Percentiles rank a stretch among this genome's conserved stretches.
phyloP scores from a whole-genome alignment of 2,329 filamentous ascomycete genomes.

The Colletotrichum graminicola region DNA sequence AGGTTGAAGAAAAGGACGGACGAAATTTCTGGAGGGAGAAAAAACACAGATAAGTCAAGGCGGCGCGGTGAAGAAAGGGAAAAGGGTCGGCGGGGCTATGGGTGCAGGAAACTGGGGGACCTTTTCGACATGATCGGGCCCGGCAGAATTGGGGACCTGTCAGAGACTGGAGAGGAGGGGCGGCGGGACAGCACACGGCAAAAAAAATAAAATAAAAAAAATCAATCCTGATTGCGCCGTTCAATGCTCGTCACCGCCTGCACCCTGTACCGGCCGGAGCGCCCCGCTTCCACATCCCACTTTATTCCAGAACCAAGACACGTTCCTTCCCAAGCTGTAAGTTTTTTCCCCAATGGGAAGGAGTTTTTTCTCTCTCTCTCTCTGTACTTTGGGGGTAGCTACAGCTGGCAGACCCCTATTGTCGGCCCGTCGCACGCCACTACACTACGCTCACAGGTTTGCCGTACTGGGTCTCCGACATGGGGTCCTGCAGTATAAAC shows the following conservation, averaged over 20 bases:
- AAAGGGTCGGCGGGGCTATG: constrained; percentile 34
- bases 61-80: constrained; percentile 35
- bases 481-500: neutral
- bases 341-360: constrained; percentile 1
- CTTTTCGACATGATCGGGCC: constrained; percentile 36
- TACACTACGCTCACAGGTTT: neutral
- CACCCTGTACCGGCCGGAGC: constrained; percentile 28
- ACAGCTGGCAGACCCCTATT: constrained; percentile 37
- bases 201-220: constrained; percentile 28
- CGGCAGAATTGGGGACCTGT: constrained; percentile 32
- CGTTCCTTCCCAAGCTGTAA: neutral
- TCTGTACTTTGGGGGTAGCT: neutral
- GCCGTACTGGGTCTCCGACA: neutral
- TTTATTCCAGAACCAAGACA: constrained; percentile 14
- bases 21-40: constrained; percentile 29
- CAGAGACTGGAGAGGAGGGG: constrained; percentile 23
- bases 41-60: constrained; percentile 33
- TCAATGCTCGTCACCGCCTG: constrained; percentile 41
- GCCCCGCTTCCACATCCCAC: constrained; percentile 17
- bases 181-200: constrained; percentile 5
- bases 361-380: too few relatives aligned
- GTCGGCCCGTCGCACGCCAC: constrained; percentile 35
- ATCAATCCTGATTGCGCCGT: constrained; percentile 36
- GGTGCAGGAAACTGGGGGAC: constrained; percentile 26
- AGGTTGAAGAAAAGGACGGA: constrained; percentile 15